Base-by-base conservation (phyloP, 306 rosid species). In the Notholithocarpus densiflorus region DNA sequence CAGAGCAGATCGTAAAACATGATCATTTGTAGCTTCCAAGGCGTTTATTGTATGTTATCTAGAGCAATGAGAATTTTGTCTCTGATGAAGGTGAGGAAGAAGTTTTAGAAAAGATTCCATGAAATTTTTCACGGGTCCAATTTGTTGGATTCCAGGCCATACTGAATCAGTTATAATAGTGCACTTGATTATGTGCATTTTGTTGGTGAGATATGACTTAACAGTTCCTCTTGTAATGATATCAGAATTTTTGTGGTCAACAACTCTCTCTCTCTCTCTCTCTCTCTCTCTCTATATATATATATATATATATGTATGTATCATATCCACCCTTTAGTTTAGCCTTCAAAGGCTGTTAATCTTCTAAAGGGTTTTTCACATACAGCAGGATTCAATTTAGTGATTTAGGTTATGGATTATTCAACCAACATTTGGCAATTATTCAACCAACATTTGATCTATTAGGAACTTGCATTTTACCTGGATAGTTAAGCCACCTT, bases 151-250 rank as follows among this genome's bases (percentile, higher is more conserved):
- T 80, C 68, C 80, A 29, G 61, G 56, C 61, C 68, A 45, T 78
- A 64, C 73, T 51, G 56, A 71, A 54, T 61, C 43, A 32, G 31
- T n/a, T 32, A 48, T 76, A 54, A 31, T 62, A 8, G 27, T 34
- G 52, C 72, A 37, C 20, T 62, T 5, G 43, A 27, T 48, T 48
- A 48, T 62, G 34, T 62, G n/a, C 68, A 26, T 79, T 79, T 79
- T 84, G 81, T 79, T 68, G 80, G 66, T 81, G 73, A 79, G 78
- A 68, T 77, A 21, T 59, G 19, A 40, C 53, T 12, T 11, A 48
- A 48, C 32, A 62, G 21, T 2, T 4, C n/a, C 37, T 62, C 43
- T 62, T 62, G 20, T 15, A 61, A 61, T 27, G 43, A 40, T 29
- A 31, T 29, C 70, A 64, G 45, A 64, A 19, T 29, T 68, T 66